These are phyloP conservation scores for Ceratobasidium sp. DNA, from an alignment of 1,284 basidiomycete species.

Conservation along the genomic window DNA sequence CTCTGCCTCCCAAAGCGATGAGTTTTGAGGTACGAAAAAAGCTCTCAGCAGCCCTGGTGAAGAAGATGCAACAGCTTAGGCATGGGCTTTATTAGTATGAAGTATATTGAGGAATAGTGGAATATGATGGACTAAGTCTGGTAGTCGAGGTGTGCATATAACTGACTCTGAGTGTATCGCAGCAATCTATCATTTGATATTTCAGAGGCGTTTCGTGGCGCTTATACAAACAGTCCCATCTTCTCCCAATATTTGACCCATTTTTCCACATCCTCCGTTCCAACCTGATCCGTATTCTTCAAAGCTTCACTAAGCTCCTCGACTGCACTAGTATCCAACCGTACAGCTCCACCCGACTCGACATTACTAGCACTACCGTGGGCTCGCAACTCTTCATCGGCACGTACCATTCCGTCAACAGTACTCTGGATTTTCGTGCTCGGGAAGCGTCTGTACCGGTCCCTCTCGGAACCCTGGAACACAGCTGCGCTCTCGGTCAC, in stretches of 20 bases:
- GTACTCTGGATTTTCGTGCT: slow-evolving; percentile 11
- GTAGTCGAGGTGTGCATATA: no score
- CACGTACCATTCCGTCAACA: neutral
- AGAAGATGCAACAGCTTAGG: no score
- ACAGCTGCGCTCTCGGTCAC: neutral
- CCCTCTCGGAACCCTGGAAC: neutral
- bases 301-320: neutral
- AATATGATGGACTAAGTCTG: no score
- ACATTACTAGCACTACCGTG: no score
- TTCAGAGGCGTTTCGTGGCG: no score
- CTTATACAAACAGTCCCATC: slow-evolving; percentile 14
- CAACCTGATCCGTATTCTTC: neutral
- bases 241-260: slow-evolving; percentile 19
- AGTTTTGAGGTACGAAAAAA: no score
- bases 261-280: slow-evolving; percentile 1
- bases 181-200: no score
- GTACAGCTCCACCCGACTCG: neutral
- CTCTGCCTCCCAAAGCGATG: no score
- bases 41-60: no score
- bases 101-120: no score
- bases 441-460: neutral
- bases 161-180: no score
- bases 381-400: neutral
- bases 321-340: neutral
- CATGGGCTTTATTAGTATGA: no score